A percentile compares a stretch with the other conserved stretches of the same genome.
These are phyloP conservation scores for Nothopassalora personata DNA, from an alignment of 2,329 filamentous ascomycete species.

Conservation along the genomic window DNA sequence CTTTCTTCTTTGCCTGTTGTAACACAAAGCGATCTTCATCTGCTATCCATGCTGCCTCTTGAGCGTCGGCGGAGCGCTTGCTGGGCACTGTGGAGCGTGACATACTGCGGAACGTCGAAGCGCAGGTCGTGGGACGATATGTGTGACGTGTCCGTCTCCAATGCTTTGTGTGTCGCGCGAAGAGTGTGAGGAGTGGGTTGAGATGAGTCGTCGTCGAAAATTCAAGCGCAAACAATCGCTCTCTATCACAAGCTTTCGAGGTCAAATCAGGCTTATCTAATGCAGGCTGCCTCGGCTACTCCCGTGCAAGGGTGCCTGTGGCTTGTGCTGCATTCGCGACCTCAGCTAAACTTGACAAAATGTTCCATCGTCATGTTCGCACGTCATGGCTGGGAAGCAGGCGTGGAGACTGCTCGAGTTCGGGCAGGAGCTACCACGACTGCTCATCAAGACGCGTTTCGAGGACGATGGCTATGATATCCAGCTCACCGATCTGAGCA, in stretches of 20 bases:
- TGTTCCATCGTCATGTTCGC: background rate
- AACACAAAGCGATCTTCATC: conserved; percentile 95
- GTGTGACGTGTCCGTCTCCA: background rate
- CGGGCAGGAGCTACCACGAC: conserved; percentile 43
- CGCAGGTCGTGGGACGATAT: conserved; percentile 9
- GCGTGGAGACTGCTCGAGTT: conserved; percentile 20
- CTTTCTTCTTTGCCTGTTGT: conserved; percentile 96
- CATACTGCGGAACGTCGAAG: conserved; percentile 9
- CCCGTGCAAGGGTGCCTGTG: background rate
- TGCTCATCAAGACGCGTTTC: conserved; percentile 60
- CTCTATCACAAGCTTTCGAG: background rate
- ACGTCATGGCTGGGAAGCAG: background rate
- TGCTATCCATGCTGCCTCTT: conserved; percentile 67
- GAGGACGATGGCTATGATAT: conserved; percentile 56
- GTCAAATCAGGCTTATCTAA: background rate
- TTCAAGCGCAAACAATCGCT: background rate
- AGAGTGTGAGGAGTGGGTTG: background rate
- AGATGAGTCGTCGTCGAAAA: background rate
- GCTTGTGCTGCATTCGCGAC: background rate
- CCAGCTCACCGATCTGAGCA: conserved; percentile 64
- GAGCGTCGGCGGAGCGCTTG: conserved; percentile 42
- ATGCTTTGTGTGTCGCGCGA: background rate
- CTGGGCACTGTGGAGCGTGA: conserved; percentile 33
- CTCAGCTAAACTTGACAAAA: background rate
- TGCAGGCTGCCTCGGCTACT: background rate